A percentile compares a stretch with the other conserved stretches of the same genome.
Evolutionary conservation across 768 basidiomycete genomes (phyloP).

Genomic region (Xerocomellus chrysenteron): DNA sequence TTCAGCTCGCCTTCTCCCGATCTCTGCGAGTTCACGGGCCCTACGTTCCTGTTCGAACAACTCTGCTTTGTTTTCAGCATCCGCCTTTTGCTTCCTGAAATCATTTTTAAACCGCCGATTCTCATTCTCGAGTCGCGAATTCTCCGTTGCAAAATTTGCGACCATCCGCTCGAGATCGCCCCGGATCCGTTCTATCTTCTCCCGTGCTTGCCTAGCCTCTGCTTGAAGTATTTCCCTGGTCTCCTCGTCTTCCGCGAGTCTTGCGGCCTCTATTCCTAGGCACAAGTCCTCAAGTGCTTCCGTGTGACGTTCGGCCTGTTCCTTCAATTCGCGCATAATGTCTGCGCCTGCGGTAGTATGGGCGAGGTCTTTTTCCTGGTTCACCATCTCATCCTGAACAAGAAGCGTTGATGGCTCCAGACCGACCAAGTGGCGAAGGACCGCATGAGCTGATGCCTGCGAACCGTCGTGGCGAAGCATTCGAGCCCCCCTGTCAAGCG

Average conservation of each 20-base stretch:
- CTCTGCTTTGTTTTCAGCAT: conserved; percentile 16
- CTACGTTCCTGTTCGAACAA: conserved; percentile 27
- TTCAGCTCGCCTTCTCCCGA: conserved; percentile 14
- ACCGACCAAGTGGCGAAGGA: conserved; percentile 43
- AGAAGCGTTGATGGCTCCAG: conserved; percentile 42
- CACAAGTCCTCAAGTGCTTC: conserved; percentile 46
- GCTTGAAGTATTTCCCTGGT: conserved; percentile 41
- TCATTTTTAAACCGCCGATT: conserved; percentile 23
- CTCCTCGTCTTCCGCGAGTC: conserved; percentile 44
- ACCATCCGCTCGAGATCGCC: conserved; percentile 40
- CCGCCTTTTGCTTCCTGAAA: conserved; percentile 20
- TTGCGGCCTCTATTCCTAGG: conserved; percentile 46
- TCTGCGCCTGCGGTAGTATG: conserved; percentile 54
- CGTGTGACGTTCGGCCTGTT: conserved; percentile 42
- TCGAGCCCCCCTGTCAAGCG: conserved; percentile 45
- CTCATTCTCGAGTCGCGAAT: conserved; percentile 29
- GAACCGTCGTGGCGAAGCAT: conserved; percentile 45
- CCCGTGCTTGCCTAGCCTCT: conserved; percentile 41
- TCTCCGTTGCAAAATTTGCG: conserved; percentile 37
- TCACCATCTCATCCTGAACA: conserved; percentile 58
- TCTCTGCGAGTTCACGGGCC: conserved; percentile 26
- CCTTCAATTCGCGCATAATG: conserved; percentile 47
- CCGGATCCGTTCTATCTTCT: conserved; percentile 42
- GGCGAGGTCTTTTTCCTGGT: conserved; percentile 44
- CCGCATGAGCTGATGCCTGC: conserved; percentile 40